Evolutionary conservation across 2,329 filamentous ascomycete species (phyloP), one percentile per base, ranked within the genome.

Genomic region (Fusarium transvaalense): DNA sequence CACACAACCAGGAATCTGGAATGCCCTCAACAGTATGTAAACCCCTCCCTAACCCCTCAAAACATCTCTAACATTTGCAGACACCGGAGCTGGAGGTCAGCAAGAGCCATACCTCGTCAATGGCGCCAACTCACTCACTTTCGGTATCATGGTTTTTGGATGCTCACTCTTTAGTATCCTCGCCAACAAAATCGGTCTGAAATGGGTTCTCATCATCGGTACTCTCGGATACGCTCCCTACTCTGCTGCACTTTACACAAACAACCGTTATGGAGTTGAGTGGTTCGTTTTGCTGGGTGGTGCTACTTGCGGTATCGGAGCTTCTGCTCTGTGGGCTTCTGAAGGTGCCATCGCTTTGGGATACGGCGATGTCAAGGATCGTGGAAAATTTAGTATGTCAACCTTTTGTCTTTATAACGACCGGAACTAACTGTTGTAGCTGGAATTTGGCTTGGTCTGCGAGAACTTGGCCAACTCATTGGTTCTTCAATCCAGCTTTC

Each of bases 241-340:
- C 59, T 77, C 76, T 0, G 83, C 82, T 3, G 79, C 82, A 0
- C 75, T 86, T 1, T 86, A 86, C 67, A 81, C 79, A 56, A 85
- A 85, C 66, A 85, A 85, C 72, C 77, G 82, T 5, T 85, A 80
- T 57, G 85, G 85, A 7, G 83, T 82, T 42, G 82, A 80, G 17
- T 86, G 84, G 84, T 82, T 86, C 43, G 83, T 86, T 3, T 76
- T 85, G 0, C 71, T 86, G 6, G 84, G 84, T 6, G 81, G 83
- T 8, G 83, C 81, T 0, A 78, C 81, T 5, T 86, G 84, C 63
- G 84, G 84, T 19, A 73, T 85, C n/a, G 82, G 77, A 0, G 84
- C 84, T 0, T 83, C 82, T 3, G 76, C 85, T 1, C 82, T 86
- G 64, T 86, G 84, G 84, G 82, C 83, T 1, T 80, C 80, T 10